phyloP scores from a whole-genome alignment of 306 rosid genomes.

The Phaseolus lunatus region DNA sequence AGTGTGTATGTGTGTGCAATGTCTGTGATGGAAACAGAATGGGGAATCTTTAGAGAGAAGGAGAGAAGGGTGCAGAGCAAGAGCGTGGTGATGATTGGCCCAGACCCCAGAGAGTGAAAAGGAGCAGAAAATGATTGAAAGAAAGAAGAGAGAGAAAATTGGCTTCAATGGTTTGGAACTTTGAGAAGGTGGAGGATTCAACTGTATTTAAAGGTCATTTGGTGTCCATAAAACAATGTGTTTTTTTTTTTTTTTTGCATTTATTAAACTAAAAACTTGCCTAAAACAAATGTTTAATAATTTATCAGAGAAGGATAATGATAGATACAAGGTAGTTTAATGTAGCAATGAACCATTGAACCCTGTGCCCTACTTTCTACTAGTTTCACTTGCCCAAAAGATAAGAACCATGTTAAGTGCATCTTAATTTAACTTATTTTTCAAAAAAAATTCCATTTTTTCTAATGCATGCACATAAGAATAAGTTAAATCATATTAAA shows the following conservation, averaged over 20 bases:
- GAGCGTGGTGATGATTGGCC: conserved; percentile 66
- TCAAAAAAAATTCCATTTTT: not conserved
- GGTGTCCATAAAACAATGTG: conserved; percentile 51
- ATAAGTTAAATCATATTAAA: not conserved
- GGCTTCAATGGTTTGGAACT: conserved; percentile 41
- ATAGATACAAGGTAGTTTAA: not conserved
- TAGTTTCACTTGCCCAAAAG: not conserved
- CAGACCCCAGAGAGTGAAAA: conserved; percentile 54
- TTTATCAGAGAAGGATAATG: not conserved
- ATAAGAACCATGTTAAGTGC: not conserved
- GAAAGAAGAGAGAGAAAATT: not conserved
- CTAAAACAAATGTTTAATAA: not conserved
- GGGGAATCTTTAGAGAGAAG: conserved; percentile 54
- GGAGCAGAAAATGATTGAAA: conserved; percentile 70
- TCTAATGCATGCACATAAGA: not conserved
- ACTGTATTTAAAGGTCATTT: conserved; percentile 67
- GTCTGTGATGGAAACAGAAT: conserved; percentile 43
- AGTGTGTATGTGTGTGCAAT: conserved; percentile 29
- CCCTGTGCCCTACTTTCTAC: not conserved
- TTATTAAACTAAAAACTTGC: conserved; percentile 29
- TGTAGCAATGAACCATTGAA: not conserved
- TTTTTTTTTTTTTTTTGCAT: conserved; percentile 15
- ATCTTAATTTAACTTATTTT: not conserved
- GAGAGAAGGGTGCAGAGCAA: conserved; percentile 47
- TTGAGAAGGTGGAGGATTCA: conserved; percentile 55